phyloP scores from a whole-genome alignment of 495 filamentous ascomycete genomes.

The Amniculicola lignicola region DNA sequence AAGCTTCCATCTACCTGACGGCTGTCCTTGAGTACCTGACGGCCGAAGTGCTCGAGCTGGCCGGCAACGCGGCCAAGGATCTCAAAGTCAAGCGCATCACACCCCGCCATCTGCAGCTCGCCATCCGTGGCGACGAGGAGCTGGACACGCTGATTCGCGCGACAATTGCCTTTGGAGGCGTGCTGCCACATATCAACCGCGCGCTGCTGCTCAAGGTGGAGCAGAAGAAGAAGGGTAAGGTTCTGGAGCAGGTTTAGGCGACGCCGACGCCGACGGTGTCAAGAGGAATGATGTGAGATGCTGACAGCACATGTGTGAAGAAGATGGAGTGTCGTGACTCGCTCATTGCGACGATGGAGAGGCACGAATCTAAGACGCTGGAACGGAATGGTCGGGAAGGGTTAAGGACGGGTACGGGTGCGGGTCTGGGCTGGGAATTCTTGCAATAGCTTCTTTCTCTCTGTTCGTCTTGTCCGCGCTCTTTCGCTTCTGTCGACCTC shows the following conservation, averaged over 20 bases:
- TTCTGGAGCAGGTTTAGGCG: slow-evolving; percentile 49
- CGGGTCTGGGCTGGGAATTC: no score
- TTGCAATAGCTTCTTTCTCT: no score
- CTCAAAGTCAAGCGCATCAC: slow-evolving; percentile 99
- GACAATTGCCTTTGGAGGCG: slow-evolving; percentile 97
- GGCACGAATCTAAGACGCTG: no score
- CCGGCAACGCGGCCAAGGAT: slow-evolving; percentile 97
- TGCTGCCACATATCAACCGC: slow-evolving; percentile 97
- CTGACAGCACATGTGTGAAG: no score
- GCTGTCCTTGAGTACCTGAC: slow-evolving; percentile 98
- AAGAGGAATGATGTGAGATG: no score
- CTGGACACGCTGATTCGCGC: slow-evolving; percentile 95
- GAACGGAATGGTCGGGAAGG: no score
- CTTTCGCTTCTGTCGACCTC: no score
- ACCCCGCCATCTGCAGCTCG: slow-evolving; percentile 93
- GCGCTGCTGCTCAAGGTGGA: slow-evolving; percentile 96
- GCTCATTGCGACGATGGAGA: no score
- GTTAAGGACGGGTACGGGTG: no score
- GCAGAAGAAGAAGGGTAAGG: slow-evolving; percentile 95
- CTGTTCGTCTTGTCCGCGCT: no score
- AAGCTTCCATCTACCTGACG: slow-evolving; percentile 97
- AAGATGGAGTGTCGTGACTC: no score
- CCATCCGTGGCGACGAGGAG: slow-evolving; percentile 98
- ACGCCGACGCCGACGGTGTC: no score
- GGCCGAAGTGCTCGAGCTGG: slow-evolving; percentile 96